phyloP scores from a whole-genome alignment of 2,329 filamentous ascomycete genomes.

The Rhinocladiella mackenziei region DNA sequence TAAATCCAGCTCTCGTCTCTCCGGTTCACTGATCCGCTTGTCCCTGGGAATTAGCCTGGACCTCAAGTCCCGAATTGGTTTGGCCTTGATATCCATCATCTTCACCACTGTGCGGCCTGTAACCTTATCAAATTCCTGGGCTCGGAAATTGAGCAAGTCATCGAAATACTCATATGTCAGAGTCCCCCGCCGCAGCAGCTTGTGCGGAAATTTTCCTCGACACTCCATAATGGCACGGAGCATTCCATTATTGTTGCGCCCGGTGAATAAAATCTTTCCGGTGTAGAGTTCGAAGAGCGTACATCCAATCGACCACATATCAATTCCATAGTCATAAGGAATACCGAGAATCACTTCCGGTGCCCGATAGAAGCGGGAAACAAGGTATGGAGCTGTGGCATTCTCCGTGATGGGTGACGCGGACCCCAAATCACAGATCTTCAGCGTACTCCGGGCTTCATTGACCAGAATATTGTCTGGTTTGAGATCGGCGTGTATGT shows the following conservation, averaged over 20 bases:
- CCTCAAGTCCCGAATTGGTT: constrained; percentile 77
- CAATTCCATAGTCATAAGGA: constrained; percentile 87
- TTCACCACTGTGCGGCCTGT: constrained; percentile 67
- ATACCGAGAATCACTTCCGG: constrained; percentile 98
- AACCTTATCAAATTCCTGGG: constrained; percentile 79
- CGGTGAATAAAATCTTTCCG: constrained; percentile 93
- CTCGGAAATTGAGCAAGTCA: constrained; percentile 76
- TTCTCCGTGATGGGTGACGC: constrained; percentile 87
- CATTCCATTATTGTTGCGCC: constrained; percentile 97
- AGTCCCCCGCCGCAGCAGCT: constrained; percentile 78
- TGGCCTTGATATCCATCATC: constrained; percentile 50
- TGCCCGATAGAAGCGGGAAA: constrained; percentile 94
- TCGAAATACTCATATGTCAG: constrained; percentile 78
- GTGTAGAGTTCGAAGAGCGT: constrained; percentile 97
- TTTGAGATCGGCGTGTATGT: constrained; percentile 94
- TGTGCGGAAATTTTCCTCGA: constrained; percentile 83
- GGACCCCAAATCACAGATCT: constrained; percentile 96
- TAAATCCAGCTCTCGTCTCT: constrained; percentile 71
- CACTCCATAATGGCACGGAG: constrained; percentile 93
- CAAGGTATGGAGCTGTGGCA: constrained; percentile 88
- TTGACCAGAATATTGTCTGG: constrained; percentile 96
- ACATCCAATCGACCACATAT: constrained; percentile 97
- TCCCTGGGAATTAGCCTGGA: constrained; percentile 69
- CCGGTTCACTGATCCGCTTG: constrained; percentile 67
- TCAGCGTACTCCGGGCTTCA: constrained; percentile 75